Evolutionary conservation across 139 green algal genomes (phyloP).

Genomic region (Ettlia oleoabundans): DNA sequence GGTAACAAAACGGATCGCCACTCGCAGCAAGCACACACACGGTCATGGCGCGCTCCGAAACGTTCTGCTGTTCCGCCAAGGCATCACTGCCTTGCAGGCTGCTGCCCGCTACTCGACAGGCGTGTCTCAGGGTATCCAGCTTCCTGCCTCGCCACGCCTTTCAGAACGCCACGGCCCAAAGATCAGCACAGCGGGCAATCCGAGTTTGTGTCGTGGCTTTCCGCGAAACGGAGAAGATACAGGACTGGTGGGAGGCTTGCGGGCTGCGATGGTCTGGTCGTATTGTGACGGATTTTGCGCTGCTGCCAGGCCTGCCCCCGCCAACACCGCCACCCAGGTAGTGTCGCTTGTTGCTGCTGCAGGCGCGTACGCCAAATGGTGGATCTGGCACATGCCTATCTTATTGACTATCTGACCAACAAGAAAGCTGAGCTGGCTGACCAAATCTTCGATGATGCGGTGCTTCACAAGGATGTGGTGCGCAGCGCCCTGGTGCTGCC

Average conservation of each 20-base stretch:
- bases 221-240: not conserved
- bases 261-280: too few species aligned
- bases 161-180: too few species aligned
- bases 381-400: slow-evolving; percentile 34
- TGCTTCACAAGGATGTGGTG: slow-evolving; percentile 31
- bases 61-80: too few species aligned
- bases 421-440: slow-evolving; percentile 23
- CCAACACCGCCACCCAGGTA: too few species aligned
- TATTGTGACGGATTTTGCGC: too few species aligned
- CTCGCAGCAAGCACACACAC: too few species aligned
- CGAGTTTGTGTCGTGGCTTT: slow-evolving; percentile 1
- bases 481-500: not conserved
- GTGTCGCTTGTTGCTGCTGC: not conserved
- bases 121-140: not conserved
- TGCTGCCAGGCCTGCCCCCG: too few species aligned
- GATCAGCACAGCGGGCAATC: too few species aligned
- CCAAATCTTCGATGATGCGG: slow-evolving; percentile 27
- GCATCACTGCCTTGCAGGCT: not conserved
- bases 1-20: too few species aligned
- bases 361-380: slow-evolving; percentile 44
- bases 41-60: too few species aligned
- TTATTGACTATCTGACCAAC: slow-evolving; percentile 44
- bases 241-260: slow-evolving; percentile 29
- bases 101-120: not conserved
- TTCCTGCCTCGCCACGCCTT: not conserved